Evolutionary conservation across 1,139 yeast species (phyloP), one percentile per base, ranked within the genome.

Genomic region (Geotrichum carabidarum): DNA sequence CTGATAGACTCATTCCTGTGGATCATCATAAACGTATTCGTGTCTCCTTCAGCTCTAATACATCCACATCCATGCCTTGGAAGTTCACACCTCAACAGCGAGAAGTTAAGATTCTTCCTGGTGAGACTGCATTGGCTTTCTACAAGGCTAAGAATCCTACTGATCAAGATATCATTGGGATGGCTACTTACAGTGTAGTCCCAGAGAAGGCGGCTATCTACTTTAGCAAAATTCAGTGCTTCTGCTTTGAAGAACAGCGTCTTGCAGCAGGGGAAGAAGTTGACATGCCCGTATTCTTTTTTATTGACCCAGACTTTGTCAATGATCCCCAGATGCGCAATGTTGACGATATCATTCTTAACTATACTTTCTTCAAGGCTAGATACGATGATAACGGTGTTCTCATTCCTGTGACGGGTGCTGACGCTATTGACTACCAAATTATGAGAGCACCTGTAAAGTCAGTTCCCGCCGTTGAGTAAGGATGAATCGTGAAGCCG

Each of bases 271-370:
- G 98, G 6, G 99, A 94, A 73, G 98, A 93, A 69, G 96, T 94
- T 14, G 99, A 94, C 67, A 93, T 94, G 99, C 99, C 99, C 0
- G 91, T 93, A 15, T 94, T 94, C 74, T 94, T 94, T 79, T 94
- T 94, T 71, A 87, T 94, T 55, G 99, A 94, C 68, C 99, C 99
- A 0, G 99, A 94, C 62, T 93, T 88, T 71, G 95, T 95, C 47
- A 84, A 85, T 59, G 99, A 94, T 68, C 98, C 99, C 8, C 78
- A 83, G 44, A 88, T 93, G 94, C 81, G 94, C 69, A 86, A 88
- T 65, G 84, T 91, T 48, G 94, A 90, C 64, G 96, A 91, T 68
- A 80, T 93, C 48, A 90, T 93, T 27, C 78, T 93, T 64, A 95
- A 93, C 71, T 93, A 93, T 68, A 87, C 98, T 0, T 93, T 93